These are phyloP conservation scores for Ophiocordyceps camponoti-leonardi DNA, from an alignment of 2,329 filamentous ascomycete genomes.

Conservation along the genomic window DNA sequence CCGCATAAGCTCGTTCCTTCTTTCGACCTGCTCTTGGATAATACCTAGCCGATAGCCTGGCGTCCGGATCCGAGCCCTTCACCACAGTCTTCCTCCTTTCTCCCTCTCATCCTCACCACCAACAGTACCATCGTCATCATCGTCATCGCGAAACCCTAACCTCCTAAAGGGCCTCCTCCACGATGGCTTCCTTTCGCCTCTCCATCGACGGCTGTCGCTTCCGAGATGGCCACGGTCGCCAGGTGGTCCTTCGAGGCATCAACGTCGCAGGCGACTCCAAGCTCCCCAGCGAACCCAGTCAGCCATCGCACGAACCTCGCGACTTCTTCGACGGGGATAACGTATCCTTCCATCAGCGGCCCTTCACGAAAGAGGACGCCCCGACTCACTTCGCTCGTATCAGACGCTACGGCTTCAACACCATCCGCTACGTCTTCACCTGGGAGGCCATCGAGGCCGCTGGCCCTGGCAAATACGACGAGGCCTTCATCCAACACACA, in stretches of 20 bases:
- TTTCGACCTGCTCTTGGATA: no score
- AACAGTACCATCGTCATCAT: not conserved
- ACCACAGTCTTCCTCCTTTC: no score
- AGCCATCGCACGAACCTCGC: constrained; percentile 61
- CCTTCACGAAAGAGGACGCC: constrained; percentile 70
- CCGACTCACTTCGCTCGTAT: constrained; percentile 73
- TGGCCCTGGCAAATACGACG: constrained; percentile 82
- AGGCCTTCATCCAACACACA: constrained; percentile 83
- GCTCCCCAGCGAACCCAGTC: constrained; percentile 63
- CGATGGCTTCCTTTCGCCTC: constrained; percentile 60
- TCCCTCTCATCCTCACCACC: not conserved
- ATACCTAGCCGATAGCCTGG: no score
- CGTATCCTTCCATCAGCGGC: constrained; percentile 74
- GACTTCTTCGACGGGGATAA: constrained; percentile 87
- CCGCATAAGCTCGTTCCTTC: not conserved
- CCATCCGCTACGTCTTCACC: constrained; percentile 89
- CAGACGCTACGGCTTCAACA: constrained; percentile 86
- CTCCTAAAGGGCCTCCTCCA: not conserved
- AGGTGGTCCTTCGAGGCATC: constrained; percentile 82
- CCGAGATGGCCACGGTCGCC: constrained; percentile 62
- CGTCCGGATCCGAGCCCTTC: no score
- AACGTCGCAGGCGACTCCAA: constrained; percentile 88
- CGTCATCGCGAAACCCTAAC: not conserved
- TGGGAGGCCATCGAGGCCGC: constrained; percentile 97
- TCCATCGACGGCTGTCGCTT: constrained; percentile 76